Evolutionary conservation across 2,329 filamentous ascomycete species (phyloP).

Genomic region (Aspergillus brasiliensis): DNA sequence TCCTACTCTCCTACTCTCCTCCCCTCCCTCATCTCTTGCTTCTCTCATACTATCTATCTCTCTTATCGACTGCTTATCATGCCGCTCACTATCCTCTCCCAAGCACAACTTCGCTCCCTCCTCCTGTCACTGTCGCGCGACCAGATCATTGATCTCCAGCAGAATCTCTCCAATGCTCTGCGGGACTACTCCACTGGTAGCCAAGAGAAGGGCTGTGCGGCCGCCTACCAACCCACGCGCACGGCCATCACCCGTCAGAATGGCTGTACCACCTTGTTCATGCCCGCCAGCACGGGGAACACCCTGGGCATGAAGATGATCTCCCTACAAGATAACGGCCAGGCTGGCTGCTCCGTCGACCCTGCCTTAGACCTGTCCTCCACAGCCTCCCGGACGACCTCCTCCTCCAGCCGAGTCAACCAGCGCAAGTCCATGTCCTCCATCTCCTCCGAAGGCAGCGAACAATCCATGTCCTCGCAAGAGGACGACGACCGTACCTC

Average conservation of each 20-base stretch:
- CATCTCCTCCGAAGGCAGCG: constrained; percentile 37
- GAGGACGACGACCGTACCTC: constrained; percentile 20
- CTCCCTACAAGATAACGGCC: constrained; percentile 48
- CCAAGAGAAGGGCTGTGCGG: constrained; percentile 60
- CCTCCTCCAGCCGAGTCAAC: constrained; percentile 19
- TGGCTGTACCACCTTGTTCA: constrained; percentile 66
- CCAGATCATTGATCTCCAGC: constrained; percentile 60
- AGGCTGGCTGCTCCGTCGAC: constrained; percentile 36
- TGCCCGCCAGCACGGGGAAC: constrained; percentile 64
- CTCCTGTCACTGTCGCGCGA: constrained; percentile 59
- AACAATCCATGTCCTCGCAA: constrained; percentile 39
- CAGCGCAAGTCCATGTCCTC: constrained; percentile 37
- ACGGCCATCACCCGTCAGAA: constrained; percentile 62
- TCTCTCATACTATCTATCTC: no score
- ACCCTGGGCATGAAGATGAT: constrained; percentile 68
- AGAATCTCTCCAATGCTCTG: constrained; percentile 60
- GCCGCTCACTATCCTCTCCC: constrained; percentile 63
- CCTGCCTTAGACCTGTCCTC: constrained; percentile 26
- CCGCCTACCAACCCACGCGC: constrained; percentile 63
- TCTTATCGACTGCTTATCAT: constrained; percentile 38
- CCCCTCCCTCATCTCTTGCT: no score
- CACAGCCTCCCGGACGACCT: neutral
- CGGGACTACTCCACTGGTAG: constrained; percentile 66
- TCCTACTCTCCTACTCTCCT: no score
- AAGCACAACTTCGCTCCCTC: constrained; percentile 57